phyloP scores from a whole-genome alignment of 108 stramenopile species.

The Nannochloropsis gaditana region DNA sequence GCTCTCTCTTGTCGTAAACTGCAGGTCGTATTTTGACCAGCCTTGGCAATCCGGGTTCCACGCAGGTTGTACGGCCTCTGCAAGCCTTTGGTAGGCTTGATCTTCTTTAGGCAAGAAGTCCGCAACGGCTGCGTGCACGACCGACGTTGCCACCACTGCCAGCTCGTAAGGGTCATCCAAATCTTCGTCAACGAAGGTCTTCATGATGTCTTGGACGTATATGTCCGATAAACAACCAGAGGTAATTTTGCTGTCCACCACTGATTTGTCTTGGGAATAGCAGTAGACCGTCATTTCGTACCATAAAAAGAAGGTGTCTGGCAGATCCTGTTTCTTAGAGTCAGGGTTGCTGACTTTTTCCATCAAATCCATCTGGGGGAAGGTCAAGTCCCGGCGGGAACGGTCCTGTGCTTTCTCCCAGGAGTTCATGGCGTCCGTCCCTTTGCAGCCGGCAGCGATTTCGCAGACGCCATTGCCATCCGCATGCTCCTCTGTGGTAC shows the following conservation, averaged over 20 bases:
- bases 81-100: neutral
- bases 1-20: neutral
- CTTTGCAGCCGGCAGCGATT: neutral
- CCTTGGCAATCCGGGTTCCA: slow-evolving; percentile 16
- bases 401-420: neutral
- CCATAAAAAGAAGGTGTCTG: slow-evolving; percentile 5
- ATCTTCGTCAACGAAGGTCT: slow-evolving; percentile 4
- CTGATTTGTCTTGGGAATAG: slow-evolving; percentile 6
- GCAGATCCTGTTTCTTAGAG: neutral
- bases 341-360: neutral
- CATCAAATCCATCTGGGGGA: neutral
- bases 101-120: slow-evolving; percentile 12
- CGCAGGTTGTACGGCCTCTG: neutral
- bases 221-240: neutral
- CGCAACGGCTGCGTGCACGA: neutral
- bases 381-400: neutral
- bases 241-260: neutral
- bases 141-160: neutral
- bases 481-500: neutral
- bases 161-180: neutral
- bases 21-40: neutral
- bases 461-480: slow-evolving; percentile 12
- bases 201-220: neutral
- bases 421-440: neutral
- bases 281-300: neutral